These are phyloP conservation scores for Bremia lactucae DNA, from an alignment of 352 stramenopile genomes.

Conservation along the genomic window DNA sequence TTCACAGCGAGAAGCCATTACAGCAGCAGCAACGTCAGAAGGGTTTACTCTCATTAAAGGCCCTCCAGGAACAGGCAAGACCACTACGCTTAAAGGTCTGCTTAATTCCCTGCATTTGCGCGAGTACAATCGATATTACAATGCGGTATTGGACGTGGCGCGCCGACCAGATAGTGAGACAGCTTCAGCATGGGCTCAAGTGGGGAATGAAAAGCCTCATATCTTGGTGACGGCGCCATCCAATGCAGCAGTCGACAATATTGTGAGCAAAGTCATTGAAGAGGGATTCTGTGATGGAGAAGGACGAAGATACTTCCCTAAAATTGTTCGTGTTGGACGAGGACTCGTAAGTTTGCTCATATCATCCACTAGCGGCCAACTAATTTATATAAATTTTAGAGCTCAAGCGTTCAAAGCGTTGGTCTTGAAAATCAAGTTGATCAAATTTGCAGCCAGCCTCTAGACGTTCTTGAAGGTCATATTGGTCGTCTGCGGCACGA, in stretches of 20 bases:
- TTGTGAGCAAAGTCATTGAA: constrained; percentile 94
- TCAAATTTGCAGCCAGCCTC: constrained; percentile 62
- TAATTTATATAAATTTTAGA: constrained; percentile 23
- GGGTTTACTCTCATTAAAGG: constrained; percentile 90
- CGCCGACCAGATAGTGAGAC: constrained; percentile 70
- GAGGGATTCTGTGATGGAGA: constrained; percentile 92
- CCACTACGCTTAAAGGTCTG: constrained; percentile 85
- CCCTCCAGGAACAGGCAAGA: constrained; percentile 85
- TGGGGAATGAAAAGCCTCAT: constrained; percentile 87
- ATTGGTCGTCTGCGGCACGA: constrained; percentile 41
- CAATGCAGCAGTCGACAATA: constrained; percentile 94
- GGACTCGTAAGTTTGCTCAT: constrained; percentile 40
- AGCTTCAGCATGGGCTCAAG: constrained; percentile 64
- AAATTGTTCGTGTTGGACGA: constrained; percentile 89
- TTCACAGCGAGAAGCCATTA: constrained; percentile 86
- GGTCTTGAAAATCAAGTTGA: constrained; percentile 79
- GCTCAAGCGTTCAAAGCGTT: constrained; percentile 63
- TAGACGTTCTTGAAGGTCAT: constrained; percentile 61
- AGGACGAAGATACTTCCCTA: constrained; percentile 89
- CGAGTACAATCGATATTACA: constrained; percentile 90
- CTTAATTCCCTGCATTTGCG: constrained; percentile 88
- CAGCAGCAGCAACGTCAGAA: constrained; percentile 70
- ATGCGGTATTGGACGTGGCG: constrained; percentile 76
- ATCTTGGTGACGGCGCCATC: constrained; percentile 89
- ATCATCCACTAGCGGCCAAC: neutral